Percentiles rank a stretch among this genome's conserved stretches.
Conservation (phyloP, 805 yeast species). For the Nakazawaea ishiwadae region DNA sequence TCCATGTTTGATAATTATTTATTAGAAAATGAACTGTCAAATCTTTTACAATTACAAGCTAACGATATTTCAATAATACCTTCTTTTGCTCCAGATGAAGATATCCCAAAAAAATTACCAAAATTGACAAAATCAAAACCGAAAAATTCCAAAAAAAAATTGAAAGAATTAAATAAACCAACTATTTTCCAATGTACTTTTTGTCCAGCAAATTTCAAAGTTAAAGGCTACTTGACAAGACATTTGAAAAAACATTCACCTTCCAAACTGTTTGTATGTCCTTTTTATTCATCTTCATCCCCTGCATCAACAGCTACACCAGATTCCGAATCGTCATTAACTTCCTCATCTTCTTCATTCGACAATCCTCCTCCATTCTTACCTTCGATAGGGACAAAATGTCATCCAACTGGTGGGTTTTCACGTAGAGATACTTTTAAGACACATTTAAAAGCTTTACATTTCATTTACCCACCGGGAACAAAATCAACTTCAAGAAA, state of each 20-base stretch:
- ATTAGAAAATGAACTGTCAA: constrained; percentile 2
- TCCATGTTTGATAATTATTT: constrained; percentile 7
- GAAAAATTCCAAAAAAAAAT: neutral
- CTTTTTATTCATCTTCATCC: constrained; percentile 29
- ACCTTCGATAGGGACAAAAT: constrained; percentile 28
- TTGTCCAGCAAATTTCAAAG: constrained; percentile 44
- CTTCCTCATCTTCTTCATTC: constrained; percentile 13
- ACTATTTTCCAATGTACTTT: constrained; percentile 32
- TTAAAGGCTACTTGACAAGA: constrained; percentile 50
- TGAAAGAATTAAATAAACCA: constrained; percentile 1
- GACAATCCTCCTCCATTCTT: constrained; percentile 13
- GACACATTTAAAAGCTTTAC: constrained; percentile 52
- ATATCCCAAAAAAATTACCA: neutral
- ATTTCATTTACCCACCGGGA: constrained; percentile 54
- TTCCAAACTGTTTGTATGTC: constrained; percentile 50
- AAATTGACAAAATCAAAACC: neutral
- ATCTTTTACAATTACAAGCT: neutral
- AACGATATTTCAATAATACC: neutral
- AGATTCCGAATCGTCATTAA: neutral
- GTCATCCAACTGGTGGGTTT: constrained; percentile 56
- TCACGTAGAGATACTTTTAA: constrained; percentile 57
- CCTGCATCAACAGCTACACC: constrained; percentile 1
- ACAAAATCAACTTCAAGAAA: constrained; percentile 41
- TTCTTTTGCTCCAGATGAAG: too few relatives aligned
- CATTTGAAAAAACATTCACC: constrained; percentile 49